Conservation (phyloP, 225 moss, liverwort and hornwort genomes). For the Sphagnum contortum region DNA sequence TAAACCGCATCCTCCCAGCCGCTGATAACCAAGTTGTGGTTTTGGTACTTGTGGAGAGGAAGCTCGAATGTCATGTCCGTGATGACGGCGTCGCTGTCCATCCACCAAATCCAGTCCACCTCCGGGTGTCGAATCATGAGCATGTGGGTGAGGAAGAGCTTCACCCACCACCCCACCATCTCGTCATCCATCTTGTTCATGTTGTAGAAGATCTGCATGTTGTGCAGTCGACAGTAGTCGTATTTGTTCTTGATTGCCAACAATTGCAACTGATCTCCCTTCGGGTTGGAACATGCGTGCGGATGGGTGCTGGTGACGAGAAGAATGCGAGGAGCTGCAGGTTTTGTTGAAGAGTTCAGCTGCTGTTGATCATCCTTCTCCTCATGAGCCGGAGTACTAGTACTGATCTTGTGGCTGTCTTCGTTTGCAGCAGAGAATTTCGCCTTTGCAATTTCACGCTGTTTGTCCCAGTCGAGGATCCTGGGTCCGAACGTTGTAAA, state of each 20-base stretch:
- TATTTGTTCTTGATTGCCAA: conserved; percentile 35
- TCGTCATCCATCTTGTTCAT: conserved; percentile 25
- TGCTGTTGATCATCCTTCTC: no score
- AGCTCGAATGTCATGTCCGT: conserved; percentile 28
- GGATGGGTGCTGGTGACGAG: conserved; percentile 21
- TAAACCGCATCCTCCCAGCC: conserved; percentile 19
- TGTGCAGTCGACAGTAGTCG: conserved; percentile 36
- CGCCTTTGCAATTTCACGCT: background rate
- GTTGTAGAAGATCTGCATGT: conserved; percentile 35
- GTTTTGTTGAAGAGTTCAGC: no score
- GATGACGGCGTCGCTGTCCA: conserved; percentile 26
- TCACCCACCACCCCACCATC: conserved; percentile 30
- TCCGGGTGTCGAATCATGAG: conserved; percentile 22
- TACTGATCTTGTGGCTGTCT: background rate
- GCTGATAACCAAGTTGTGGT: conserved; percentile 25
- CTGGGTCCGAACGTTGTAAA: background rate
- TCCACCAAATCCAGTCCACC: conserved; percentile 27
- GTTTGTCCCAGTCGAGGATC: conserved; percentile 12
- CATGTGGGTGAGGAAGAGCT: conserved; percentile 16
- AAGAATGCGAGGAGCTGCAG: background rate
- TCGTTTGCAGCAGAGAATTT: background rate
- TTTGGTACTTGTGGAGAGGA: conserved; percentile 28
- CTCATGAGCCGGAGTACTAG: no score
- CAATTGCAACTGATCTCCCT: conserved; percentile 25
- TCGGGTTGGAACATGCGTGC: conserved; percentile 12